Conservation (phyloP, 306 rosid genomes). For the Erythrophleum fordii region DNA sequence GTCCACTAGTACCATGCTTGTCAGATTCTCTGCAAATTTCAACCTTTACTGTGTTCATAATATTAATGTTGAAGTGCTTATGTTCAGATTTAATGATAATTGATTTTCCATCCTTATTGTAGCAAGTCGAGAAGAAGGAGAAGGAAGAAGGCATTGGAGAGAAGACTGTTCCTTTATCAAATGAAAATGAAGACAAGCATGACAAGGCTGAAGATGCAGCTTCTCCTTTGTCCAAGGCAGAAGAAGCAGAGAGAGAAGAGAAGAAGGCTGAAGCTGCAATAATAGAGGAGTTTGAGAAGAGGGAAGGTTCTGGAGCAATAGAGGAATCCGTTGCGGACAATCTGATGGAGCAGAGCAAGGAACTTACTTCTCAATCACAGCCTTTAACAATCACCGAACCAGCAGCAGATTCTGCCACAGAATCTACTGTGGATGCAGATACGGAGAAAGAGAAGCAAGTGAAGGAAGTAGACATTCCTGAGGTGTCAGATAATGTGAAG, state of each 20-base stretch:
- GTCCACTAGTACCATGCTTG: not conserved
- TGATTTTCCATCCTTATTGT: constrained; percentile 7
- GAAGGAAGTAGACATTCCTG: constrained; percentile 32
- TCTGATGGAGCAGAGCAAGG: constrained; percentile 43
- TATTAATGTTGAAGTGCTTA: not conserved
- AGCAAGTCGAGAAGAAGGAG: constrained; percentile 58
- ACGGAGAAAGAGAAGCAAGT: constrained; percentile 40
- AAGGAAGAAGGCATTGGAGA: constrained; percentile 49
- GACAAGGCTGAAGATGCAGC: constrained; percentile 42
- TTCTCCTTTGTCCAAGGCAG: constrained; percentile 32
- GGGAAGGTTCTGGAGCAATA: constrained; percentile 30
- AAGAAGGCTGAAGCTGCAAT: constrained; percentile 34
- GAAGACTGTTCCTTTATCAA: constrained; percentile 33
- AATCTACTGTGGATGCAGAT: constrained; percentile 35
- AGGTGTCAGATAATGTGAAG: constrained; percentile 32
- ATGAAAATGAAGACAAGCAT: constrained; percentile 47
- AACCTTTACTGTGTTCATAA: not conserved
- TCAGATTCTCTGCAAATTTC: not conserved
- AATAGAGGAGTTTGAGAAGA: constrained; percentile 37
- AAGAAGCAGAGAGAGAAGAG: constrained; percentile 36
- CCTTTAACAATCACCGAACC: constrained; percentile 31
- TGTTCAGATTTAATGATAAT: constrained; percentile 8
- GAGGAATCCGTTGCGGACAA: constrained; percentile 32
- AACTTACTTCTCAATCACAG: constrained; percentile 39
- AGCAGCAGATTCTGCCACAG: constrained; percentile 28